Evolutionary conservation across 768 basidiomycete species (phyloP), one percentile per base, ranked within the genome.

Genomic region (Serendipita sp.): DNA sequence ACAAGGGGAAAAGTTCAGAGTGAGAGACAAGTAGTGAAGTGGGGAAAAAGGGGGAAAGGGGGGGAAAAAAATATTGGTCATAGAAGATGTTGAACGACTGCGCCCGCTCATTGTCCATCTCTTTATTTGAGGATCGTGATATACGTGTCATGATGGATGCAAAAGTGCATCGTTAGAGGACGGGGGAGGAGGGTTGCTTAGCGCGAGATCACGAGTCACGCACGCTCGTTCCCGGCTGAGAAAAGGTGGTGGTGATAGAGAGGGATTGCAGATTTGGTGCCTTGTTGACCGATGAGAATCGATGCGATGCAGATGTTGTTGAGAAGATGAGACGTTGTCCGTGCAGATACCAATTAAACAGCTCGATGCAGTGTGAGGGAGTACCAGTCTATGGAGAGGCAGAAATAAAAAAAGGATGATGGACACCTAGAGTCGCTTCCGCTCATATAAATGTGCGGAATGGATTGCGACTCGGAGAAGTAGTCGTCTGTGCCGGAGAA

Each of bases 61-160:
- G 48, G n/a, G 32, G 2, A 8, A 52, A 52, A 52, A 16, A 8
- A 52, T 8, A 52, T 52, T 5, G 32, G 18, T 60, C 56, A 60
- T 60, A 34, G 56, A 60, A 35, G 34, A 36, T 60, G 56, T 32
- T 36, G 56, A 60, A 60, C 56, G 56, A 60, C 56, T 60, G 56
- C 56, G 56, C 56, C 56, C 56, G 56, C 56, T 60, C 56, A 38
- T 60, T 60, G 56, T 60, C 56, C 56, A 60, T 60, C 56, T 60
- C 56, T 32, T 60, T 32, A 2, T 60, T 60, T 10, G 32, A 41
- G 5, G 2, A 41, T 41, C 13, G 41, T 41, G 5, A 13, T 41
- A 7, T 41, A 13, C 1, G 13, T 41, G 41, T 41, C 13, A 13
- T 41, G 5, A 7, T 13, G 41, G 41, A 41, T 41, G 41, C 41